phyloP scores from a whole-genome alignment of 495 filamentous ascomycete species.

The Neurospora tetraspora region DNA sequence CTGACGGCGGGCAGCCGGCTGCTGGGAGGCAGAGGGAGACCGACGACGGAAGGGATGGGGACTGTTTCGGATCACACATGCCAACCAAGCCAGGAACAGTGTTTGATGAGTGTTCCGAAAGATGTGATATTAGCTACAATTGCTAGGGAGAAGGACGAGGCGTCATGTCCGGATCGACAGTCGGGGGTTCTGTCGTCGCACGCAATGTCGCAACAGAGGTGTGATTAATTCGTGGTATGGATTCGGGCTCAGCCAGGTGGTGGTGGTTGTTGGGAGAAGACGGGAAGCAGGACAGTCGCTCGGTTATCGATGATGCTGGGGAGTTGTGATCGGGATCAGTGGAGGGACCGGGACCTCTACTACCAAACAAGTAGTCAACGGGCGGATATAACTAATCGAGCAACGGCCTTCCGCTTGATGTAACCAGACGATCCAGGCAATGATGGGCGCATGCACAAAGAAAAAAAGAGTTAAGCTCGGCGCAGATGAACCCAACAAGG shows the following conservation, averaged over 20 bases:
- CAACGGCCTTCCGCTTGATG: not conserved
- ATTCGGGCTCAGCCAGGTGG: not conserved
- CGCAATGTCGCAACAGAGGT: not conserved
- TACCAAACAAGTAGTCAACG: not conserved
- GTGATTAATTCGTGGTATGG: not conserved
- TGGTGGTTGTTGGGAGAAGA: too few relatives aligned
- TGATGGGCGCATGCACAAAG: slow-evolving; percentile 1
- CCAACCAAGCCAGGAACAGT: slow-evolving; percentile 20
- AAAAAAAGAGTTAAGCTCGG: not conserved
- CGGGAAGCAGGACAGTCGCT: not conserved
- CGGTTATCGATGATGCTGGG: not conserved
- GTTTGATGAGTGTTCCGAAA: slow-evolving; percentile 13
- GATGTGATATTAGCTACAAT: slow-evolving; percentile 2
- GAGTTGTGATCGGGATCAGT: not conserved
- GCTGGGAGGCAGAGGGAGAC: slow-evolving; percentile 2
- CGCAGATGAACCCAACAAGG: not conserved
- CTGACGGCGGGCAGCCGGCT: slow-evolving; percentile 4
- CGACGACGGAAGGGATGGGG: slow-evolving; percentile 7
- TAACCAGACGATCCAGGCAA: not conserved
- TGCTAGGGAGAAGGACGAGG: not conserved
- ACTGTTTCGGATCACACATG: slow-evolving; percentile 17
- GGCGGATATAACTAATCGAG: not conserved
- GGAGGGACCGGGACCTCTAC: slow-evolving; percentile 8
- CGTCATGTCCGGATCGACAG: not conserved
- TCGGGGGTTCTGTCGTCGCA: too few relatives aligned